Evolutionary conservation across 2,329 filamentous ascomycete genomes (phyloP), one percentile per base, ranked within the genome.

Genomic region (Venturia oleaginea): DNA sequence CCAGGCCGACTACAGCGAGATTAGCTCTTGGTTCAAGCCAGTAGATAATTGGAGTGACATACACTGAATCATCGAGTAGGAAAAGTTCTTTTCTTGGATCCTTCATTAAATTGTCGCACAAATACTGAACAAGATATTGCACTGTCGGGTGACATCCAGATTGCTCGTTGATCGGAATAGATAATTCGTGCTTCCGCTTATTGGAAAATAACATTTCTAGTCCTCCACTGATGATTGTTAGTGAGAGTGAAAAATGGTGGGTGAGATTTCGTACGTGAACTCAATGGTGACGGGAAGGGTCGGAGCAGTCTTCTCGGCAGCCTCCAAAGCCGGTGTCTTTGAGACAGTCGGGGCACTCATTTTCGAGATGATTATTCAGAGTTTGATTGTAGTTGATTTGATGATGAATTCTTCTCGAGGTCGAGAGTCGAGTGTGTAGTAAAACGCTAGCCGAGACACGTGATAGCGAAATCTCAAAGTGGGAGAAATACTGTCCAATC

Each of bases 131-230:
- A 64, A 99, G 83, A 73, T 83, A 90, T 38, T 84, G 86, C 63
- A 97, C 84, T 61, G 84, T 94, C 63, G 86, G 79, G 11, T 84
- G 81, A 65, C 79, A 78, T 60, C 86, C 86, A 66, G 84, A 77
- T 63, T 81, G 77, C 71, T 87, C 83, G 64, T 73, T 81, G 37
- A 83, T 77, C 24, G 93, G 91, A 51, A 97, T 76, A 3, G 81
- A 77, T 57, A 99, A 74, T 27, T 81, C 78, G 74, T 93, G 90
- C 69, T 86, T 88, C 64, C 88, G 85, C 76, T 91, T 81, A 74
- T 96, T 88, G 38, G 87, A 86, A 78, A 99, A 99, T 68, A 99
- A 87, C 79, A 96, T 89, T 78, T 99, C 94, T 22, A 99, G 84
- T 27, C 94, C 94, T 67, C 94, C 94, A 68, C 94, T 81, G 19